Evolutionary conservation across 495 filamentous ascomycete genomes (phyloP).

Genomic region (Acidomyces sp.): DNA sequence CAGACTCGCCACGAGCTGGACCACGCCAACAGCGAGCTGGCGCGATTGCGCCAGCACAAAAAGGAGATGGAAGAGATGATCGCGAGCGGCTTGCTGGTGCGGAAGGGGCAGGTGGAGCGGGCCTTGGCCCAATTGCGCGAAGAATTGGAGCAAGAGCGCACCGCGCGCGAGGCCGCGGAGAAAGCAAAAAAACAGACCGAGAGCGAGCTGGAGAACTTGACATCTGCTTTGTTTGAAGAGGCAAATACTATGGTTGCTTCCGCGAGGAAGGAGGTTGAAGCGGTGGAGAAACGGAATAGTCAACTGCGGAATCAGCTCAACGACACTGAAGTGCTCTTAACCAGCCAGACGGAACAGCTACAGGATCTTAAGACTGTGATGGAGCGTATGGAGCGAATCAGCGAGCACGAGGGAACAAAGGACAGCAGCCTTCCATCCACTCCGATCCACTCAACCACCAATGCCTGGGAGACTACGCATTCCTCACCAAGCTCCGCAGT

Average conservation of each 20-base stretch:
- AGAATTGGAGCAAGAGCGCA: conserved; percentile 50
- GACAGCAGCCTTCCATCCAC: conserved; percentile 54
- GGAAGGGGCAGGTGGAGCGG: conserved; percentile 51
- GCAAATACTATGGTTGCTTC: conserved; percentile 95
- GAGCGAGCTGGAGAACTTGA: conserved; percentile 75
- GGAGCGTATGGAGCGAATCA: conserved; percentile 57
- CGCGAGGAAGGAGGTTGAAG: conserved; percentile 56
- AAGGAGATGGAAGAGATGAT: conserved; percentile 61
- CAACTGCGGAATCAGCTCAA: conserved; percentile 64
- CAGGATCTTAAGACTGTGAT: conserved; percentile 81
- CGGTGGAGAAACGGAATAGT: conserved; percentile 56
- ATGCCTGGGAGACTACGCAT: conserved; percentile 22
- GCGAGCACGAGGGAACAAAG: conserved; percentile 50
- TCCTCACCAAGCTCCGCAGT: not conserved
- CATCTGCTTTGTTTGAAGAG: conserved; percentile 84
- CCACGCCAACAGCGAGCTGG: conserved; percentile 51
- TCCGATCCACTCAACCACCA: conserved; percentile 41
- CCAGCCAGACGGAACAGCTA: conserved; percentile 85
- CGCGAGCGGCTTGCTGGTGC: conserved; percentile 55
- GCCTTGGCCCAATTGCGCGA: conserved; percentile 57
- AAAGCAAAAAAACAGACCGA: conserved; percentile 64
- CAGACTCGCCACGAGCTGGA: conserved; percentile 75
- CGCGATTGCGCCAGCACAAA: conserved; percentile 52
- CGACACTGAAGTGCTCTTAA: conserved; percentile 74
- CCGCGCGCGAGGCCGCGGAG: conserved; percentile 45